These are phyloP conservation scores for Epichloe sylvatica DNA, from an alignment of 2,329 filamentous ascomycete genomes.

Conservation along the genomic window DNA sequence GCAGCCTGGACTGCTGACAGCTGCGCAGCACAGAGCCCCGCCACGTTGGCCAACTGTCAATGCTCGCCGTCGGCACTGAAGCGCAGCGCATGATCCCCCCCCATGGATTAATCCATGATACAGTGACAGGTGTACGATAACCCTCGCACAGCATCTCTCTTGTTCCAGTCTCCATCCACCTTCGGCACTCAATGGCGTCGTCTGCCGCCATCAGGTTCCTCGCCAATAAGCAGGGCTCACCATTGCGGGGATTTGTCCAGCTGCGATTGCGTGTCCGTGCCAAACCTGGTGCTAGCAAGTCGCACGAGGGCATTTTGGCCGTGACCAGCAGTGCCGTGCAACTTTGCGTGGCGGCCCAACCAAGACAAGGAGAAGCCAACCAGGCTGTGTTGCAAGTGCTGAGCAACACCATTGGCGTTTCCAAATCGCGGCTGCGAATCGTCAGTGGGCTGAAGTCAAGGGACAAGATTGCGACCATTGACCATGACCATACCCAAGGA, in stretches of 20 bases:
- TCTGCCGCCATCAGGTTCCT: conserved; percentile 31
- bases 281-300: conserved; percentile 49
- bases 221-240: conserved; percentile 31
- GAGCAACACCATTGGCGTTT: conserved; percentile 43
- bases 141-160: too few relatives aligned
- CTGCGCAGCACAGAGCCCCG: not conserved
- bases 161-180: not conserved
- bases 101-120: too few relatives aligned
- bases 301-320: conserved; percentile 44
- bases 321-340: conserved; percentile 45
- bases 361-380: conserved; percentile 56
- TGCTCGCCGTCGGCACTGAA: not conserved
- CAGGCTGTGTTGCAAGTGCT: conserved; percentile 49
- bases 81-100: not conserved
- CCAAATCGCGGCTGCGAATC: conserved; percentile 50
- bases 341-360: conserved; percentile 50
- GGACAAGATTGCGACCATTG: conserved; percentile 44
- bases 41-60: not conserved
- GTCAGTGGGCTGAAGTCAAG: conserved; percentile 48
- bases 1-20: not conserved
- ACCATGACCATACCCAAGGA: conserved; percentile 16
- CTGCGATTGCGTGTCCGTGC: conserved; percentile 54
- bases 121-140: too few relatives aligned
- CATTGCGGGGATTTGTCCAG: conserved; percentile 32
- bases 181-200: conserved; percentile 13